These are phyloP conservation scores for Tubosaeta sp. DNA, from an alignment of 768 basidiomycete species.

Conservation along the genomic window DNA sequence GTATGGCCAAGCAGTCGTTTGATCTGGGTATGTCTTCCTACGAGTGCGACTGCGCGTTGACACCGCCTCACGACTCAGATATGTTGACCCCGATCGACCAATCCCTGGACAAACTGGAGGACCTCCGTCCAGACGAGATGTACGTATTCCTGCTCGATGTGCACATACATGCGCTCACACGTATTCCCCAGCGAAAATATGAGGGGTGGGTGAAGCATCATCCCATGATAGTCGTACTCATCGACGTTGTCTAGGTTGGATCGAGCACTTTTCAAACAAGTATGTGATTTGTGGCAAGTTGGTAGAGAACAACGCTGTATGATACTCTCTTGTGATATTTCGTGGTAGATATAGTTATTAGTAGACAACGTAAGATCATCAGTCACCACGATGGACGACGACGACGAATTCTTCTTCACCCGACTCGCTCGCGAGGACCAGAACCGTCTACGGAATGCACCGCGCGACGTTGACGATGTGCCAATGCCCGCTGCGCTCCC, in stretches of 20 bases:
- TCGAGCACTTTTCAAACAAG: conserved; percentile 89
- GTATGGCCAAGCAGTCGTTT: conserved; percentile 98
- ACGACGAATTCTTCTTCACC: conserved; percentile 28
- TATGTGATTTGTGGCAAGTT: conserved; percentile 88
- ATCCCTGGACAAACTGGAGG: conserved; percentile 77
- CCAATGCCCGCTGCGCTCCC: conserved; percentile 29
- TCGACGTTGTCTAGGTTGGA: conserved; percentile 66
- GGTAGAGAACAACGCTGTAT: conserved; percentile 67
- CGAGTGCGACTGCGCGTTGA: not conserved
- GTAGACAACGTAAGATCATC: too few species aligned
- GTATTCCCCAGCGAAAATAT: conserved; percentile 72
- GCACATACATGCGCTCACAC: not conserved
- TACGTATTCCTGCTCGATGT: conserved; percentile 36
- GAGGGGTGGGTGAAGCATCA: conserved; percentile 48
- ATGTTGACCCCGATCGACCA: conserved; percentile 89
- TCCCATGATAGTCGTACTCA: not conserved
- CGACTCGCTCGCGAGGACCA: conserved; percentile 18
- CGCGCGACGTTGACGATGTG: conserved; percentile 28
- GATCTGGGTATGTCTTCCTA: conserved; percentile 61
- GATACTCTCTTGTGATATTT: not conserved
- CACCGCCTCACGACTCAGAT: conserved; percentile 40
- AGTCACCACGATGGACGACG: conserved; percentile 16
- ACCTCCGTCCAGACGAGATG: conserved; percentile 80
- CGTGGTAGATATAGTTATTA: not conserved
- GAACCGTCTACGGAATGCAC: conserved; percentile 37